Conservation (phyloP, 192 early-diverging fungal species). For the Gigaspora rosea region DNA sequence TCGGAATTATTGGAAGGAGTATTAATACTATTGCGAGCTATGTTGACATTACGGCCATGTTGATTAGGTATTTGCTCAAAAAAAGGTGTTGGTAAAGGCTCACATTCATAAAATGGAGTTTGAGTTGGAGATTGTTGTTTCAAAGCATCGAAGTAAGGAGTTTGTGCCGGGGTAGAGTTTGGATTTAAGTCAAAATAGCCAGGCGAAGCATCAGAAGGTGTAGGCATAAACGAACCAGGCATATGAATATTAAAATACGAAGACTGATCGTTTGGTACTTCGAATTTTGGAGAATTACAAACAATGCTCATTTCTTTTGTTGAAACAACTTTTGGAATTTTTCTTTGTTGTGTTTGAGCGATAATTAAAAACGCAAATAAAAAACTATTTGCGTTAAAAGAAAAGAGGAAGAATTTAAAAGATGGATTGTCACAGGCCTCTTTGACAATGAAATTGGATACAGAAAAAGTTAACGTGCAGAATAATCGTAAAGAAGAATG, state of each 20-base stretch:
- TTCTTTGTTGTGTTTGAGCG: not conserved
- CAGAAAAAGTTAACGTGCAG: no score
- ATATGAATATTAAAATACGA: conserved; percentile 26
- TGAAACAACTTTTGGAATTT: not conserved
- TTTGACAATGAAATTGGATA: no score
- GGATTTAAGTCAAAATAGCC: conserved; percentile 28
- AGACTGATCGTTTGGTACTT: conserved; percentile 15
- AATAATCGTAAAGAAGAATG: no score
- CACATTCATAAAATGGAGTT: conserved; percentile 28
- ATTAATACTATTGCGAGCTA: not conserved
- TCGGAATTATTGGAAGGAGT: not conserved
- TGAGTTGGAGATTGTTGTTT: conserved; percentile 2
- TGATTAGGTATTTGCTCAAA: conserved; percentile 18
- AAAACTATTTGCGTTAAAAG: no score
- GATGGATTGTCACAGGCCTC: no score
- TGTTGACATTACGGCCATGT: not conserved
- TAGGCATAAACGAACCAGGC: conserved; percentile 25
- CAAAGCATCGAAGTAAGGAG: conserved; percentile 18
- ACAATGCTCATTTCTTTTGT: conserved; percentile 19
- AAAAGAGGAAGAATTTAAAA: no score
- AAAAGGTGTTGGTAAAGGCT: conserved; percentile 9
- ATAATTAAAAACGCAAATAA: no score
- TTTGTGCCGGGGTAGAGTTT: conserved; percentile 1
- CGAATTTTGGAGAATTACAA: conserved; percentile 17
- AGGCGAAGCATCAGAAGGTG: not conserved